These are phyloP conservation scores for Diaporthe ampelina DNA, from an alignment of 2,329 filamentous ascomycete genomes.

Conservation along the genomic window DNA sequence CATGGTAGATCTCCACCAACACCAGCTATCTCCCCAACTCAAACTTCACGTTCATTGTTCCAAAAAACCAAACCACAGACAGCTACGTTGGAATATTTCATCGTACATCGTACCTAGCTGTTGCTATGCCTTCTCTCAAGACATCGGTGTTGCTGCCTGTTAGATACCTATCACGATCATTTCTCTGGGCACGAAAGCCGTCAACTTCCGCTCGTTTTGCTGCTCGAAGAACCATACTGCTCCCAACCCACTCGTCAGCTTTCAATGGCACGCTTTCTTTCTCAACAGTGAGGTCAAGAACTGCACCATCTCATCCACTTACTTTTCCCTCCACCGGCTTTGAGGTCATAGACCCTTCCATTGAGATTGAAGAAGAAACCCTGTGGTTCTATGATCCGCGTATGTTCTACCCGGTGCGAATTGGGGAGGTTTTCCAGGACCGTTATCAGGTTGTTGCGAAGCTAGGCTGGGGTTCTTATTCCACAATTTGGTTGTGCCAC, in stretches of 20 bases:
- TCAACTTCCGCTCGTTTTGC: neutral
- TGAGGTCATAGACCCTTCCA: neutral
- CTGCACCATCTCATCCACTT: neutral
- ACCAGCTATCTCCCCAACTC: neutral
- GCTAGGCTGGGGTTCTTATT: slow-evolving; percentile 7
- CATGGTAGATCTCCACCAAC: neutral
- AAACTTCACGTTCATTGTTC: neutral
- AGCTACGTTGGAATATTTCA: neutral
- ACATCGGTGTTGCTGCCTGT: neutral
- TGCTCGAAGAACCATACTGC: too few relatives aligned
- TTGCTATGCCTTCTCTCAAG: neutral
- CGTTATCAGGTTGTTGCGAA: slow-evolving; percentile 8
- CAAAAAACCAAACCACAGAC: neutral
- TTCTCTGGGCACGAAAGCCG: neutral
- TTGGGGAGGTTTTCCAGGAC: neutral
- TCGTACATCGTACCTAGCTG: neutral
- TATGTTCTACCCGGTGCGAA: neutral
- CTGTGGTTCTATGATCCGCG: neutral
- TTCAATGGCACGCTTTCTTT: accelerated
- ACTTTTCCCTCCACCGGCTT: neutral
- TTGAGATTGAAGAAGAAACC: neutral
- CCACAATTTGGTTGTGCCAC: neutral
- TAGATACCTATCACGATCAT: neutral
- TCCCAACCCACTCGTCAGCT: neutral
- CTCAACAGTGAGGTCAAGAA: neutral